Conservation (phyloP, 768 basidiomycete genomes). For the Mycena indigotica region DNA sequence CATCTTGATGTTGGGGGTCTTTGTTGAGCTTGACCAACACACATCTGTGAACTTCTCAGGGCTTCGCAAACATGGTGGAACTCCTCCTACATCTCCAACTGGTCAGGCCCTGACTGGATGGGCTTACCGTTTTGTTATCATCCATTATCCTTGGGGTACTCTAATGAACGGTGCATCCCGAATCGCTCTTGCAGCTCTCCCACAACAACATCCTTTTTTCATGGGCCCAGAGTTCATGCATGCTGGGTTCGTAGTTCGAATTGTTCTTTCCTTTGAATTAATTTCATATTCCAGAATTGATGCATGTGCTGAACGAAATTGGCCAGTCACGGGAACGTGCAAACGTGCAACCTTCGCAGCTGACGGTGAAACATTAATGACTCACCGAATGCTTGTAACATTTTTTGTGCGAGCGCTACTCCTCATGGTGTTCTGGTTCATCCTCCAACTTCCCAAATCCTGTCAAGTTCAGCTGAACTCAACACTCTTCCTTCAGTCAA, state of each 20-base stretch:
- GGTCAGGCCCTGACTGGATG: neutral
- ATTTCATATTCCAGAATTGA: neutral
- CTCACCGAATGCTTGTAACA: neutral
- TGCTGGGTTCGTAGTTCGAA: neutral
- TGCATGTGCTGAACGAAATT: neutral
- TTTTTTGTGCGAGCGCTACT: neutral
- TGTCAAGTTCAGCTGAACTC: neutral
- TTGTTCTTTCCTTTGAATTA: neutral
- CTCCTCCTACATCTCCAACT: neutral
- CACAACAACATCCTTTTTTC: neutral
- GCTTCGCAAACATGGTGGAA: conserved; percentile 1
- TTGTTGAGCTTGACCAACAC: neutral
- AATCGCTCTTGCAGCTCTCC: neutral
- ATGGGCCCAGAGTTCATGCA: neutral
- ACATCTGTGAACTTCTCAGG: conserved; percentile 7
- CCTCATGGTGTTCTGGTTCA: neutral
- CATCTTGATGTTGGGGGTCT: conserved; percentile 9
- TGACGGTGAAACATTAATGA: neutral
- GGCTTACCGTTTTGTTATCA: too few species aligned
- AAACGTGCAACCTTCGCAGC: neutral
- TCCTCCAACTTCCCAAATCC: neutral
- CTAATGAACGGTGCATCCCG: neutral
- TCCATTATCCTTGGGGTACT: neutral
- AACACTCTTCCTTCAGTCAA: neutral
- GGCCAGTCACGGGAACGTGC: neutral